These are phyloP conservation scores for Tanacetum coccineum DNA, from an alignment of 129 eudicot genomes.

Conservation along the genomic window DNA sequence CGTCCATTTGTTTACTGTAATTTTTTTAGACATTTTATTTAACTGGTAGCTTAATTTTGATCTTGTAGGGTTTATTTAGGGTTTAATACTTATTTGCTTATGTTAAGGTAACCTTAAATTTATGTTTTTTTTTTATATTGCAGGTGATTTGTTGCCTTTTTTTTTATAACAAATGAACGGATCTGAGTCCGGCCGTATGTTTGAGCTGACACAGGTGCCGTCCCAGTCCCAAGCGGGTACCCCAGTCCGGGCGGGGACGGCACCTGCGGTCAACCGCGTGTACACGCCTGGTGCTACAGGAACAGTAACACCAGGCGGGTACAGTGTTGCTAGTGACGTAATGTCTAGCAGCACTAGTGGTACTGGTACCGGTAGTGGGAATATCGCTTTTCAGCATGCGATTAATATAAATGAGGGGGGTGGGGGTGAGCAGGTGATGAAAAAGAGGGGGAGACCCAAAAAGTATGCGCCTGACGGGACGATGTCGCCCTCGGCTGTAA, in stretches of 20 bases:
- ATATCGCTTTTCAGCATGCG: slow-evolving; percentile 33
- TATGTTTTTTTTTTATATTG: not conserved
- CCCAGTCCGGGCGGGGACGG: too few relatives aligned
- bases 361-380: slow-evolving; percentile 11
- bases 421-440: slow-evolving; percentile 33
- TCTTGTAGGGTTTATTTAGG: slow-evolving; percentile 18
- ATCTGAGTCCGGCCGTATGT: slow-evolving; percentile 55
- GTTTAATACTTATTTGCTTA: slow-evolving; percentile 15
- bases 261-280: slow-evolving; percentile 27
- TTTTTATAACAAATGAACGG: slow-evolving; percentile 48
- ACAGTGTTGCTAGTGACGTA: slow-evolving; percentile 37
- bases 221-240: slow-evolving; percentile 21
- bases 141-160: slow-evolving; percentile 15
- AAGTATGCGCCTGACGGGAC: slow-evolving; percentile 73
- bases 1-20: slow-evolving; percentile 22
- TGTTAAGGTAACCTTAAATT: slow-evolving; percentile 4
- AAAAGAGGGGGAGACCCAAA: slow-evolving; percentile 80
- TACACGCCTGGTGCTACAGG: slow-evolving; percentile 43
- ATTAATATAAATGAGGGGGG: slow-evolving; percentile 36
- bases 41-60: slow-evolving; percentile 29
- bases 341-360: slow-evolving; percentile 30
- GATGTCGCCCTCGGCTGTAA: slow-evolving; percentile 36
- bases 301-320: slow-evolving; percentile 6
- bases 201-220: slow-evolving; percentile 25
- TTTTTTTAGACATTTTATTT: slow-evolving; percentile 18